Conservation (phyloP, 257 asterid species). For the Fraxinus cuspidata region DNA sequence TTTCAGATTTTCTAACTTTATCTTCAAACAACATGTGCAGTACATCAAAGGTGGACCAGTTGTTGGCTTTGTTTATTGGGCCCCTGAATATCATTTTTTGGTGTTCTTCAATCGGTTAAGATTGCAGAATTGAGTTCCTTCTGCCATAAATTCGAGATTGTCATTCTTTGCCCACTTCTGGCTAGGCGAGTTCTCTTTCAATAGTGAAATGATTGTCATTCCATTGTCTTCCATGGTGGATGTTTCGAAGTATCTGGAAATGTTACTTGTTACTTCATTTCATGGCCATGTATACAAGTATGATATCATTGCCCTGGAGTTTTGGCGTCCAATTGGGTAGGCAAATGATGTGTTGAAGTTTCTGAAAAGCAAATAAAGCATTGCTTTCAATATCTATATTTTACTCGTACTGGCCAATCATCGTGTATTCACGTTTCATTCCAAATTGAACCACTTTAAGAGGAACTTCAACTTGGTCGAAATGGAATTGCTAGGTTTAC, state of each 20-base stretch:
- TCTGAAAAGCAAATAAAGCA: not conserved
- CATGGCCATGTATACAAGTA: not conserved
- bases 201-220: not conserved
- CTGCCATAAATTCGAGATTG: slow-evolving; percentile 32
- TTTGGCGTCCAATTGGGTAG: slow-evolving; percentile 4
- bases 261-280: slow-evolving; percentile 8
- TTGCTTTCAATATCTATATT: not conserved
- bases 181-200: slow-evolving; percentile 38
- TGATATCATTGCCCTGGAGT: not conserved
- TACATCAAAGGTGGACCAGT: slow-evolving; percentile 92
- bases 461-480: not conserved
- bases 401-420: not conserved
- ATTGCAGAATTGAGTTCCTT: slow-evolving; percentile 58
- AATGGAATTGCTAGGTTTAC: not conserved
- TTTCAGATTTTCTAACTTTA: slow-evolving; percentile 17
- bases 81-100: slow-evolving; percentile 84
- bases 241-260: slow-evolving; percentile 8
- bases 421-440: not conserved
- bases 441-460: not conserved
- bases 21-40: slow-evolving; percentile 48
- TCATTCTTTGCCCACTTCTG: slow-evolving; percentile 31
- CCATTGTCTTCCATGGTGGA: slow-evolving; percentile 11
- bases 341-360: not conserved
- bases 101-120: slow-evolving; percentile 84
- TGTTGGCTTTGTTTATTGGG: slow-evolving; percentile 93